Evolutionary conservation across 345 rosid genomes (phyloP).

Genomic region (sweet orange (Citrus sinensis)): DNA sequence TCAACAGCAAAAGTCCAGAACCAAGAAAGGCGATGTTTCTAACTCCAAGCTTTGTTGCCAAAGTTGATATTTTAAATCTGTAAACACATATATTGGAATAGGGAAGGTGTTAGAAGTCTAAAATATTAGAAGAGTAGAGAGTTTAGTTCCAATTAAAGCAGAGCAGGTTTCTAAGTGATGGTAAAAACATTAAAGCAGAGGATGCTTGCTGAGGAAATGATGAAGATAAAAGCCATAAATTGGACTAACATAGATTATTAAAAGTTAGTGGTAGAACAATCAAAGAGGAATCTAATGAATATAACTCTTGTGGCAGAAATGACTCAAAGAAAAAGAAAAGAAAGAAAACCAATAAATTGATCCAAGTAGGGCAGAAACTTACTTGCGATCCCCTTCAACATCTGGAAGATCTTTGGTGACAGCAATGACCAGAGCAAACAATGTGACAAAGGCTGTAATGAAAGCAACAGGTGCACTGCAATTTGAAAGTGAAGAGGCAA

Average conservation of each 20-base stretch:
- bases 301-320: neutral
- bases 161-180: neutral
- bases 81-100: constrained; percentile 7
- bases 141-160: neutral
- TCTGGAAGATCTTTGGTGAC: constrained; percentile 96
- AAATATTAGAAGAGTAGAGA: neutral
- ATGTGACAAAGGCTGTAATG: constrained; percentile 84
- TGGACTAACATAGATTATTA: neutral
- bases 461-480: constrained; percentile 96
- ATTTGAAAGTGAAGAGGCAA: constrained; percentile 3
- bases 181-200: neutral
- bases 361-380: constrained; percentile 25
- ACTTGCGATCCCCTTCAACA: constrained; percentile 98
- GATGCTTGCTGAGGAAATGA: neutral
- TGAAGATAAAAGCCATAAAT: constrained; percentile 5
- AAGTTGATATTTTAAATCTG: constrained; percentile 88
- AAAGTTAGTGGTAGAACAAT: neutral
- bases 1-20: constrained; percentile 77
- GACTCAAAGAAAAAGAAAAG: constrained; percentile 6
- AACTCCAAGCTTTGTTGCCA: constrained; percentile 93
- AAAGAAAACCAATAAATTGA: neutral
- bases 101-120: neutral
- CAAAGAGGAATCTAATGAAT: neutral
- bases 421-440: constrained; percentile 92
- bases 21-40: constrained; percentile 92